Percentiles rank a stretch among this genome's conserved stretches.
phyloP scores from a whole-genome alignment of 148 eudicot species.

The Beta vulgaris region DNA sequence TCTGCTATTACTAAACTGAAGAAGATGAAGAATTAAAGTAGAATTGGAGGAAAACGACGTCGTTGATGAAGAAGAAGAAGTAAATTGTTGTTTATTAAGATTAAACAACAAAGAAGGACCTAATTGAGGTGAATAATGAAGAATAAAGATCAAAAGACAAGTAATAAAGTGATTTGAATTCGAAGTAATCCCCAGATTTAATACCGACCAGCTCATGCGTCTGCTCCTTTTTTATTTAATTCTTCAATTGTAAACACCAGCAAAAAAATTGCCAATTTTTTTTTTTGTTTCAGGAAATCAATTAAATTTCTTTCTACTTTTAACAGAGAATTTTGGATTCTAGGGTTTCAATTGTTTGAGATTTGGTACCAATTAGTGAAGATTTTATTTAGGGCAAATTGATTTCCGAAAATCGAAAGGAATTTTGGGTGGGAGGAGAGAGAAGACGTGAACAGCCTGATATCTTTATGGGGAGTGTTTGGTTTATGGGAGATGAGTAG shows the following conservation, averaged over 20 bases:
- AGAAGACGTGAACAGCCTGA: not conserved
- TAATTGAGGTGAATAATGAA: conserved; percentile 57
- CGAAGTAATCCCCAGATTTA: conserved; percentile 56
- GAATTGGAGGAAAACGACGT: conserved; percentile 15
- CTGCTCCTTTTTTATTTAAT: conserved; percentile 18
- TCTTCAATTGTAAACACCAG: not conserved
- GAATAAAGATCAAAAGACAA: conserved; percentile 50
- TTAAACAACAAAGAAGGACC: conserved; percentile 37
- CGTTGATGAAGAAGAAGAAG: conserved; percentile 19
- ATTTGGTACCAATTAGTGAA: not conserved
- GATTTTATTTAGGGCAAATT: not conserved
- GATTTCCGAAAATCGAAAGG: not conserved
- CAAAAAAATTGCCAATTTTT: not conserved
- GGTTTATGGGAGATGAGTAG: too few species aligned
- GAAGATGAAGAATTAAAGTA: conserved; percentile 2
- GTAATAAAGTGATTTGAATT: conserved; percentile 78
- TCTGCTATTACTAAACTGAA: conserved; percentile 16
- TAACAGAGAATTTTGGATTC: too few species aligned
- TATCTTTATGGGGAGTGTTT: not conserved
- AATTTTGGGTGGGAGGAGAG: not conserved
- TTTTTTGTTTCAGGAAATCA: not conserved
- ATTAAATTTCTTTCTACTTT: not conserved
- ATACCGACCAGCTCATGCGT: conserved; percentile 82
- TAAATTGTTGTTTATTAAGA: conserved; percentile 28
- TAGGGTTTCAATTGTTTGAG: not conserved